Evolutionary conservation across 2,329 filamentous ascomycete species (phyloP).

Genomic region (Penicillium sp.): DNA sequence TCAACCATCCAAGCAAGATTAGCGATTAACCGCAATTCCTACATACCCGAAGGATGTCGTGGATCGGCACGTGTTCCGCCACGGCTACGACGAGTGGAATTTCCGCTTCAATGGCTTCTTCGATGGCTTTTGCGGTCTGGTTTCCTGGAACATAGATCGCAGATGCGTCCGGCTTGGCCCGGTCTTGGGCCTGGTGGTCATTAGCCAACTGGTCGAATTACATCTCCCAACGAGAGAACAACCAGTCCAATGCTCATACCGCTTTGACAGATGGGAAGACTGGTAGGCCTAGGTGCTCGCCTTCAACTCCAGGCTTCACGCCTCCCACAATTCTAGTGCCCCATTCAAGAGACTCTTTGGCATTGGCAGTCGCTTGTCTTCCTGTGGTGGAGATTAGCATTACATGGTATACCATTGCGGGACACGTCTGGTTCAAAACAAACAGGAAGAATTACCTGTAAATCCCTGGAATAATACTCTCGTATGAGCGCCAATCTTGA

Average conservation of each 20-base stretch:
- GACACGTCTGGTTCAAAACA: too few relatives aligned
- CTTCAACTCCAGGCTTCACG: slow-evolving; percentile 67
- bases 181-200: slow-evolving; percentile 58
- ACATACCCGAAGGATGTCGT: slow-evolving; percentile 68
- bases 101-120: slow-evolving; percentile 76
- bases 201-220: background rate
- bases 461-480: slow-evolving; percentile 69
- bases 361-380: slow-evolving; percentile 64
- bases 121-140: slow-evolving; percentile 68
- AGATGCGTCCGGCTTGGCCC: slow-evolving; percentile 71
- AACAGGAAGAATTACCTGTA: slow-evolving; percentile 48
- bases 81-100: slow-evolving; percentile 75
- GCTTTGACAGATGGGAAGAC: slow-evolving; percentile 66
- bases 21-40: slow-evolving; percentile 12
- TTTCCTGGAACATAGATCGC: slow-evolving; percentile 78
- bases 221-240: background rate
- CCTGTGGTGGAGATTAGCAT: slow-evolving; percentile 23
- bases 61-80: slow-evolving; percentile 74
- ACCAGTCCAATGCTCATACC: slow-evolving; percentile 29
- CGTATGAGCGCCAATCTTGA: slow-evolving; percentile 65
- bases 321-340: slow-evolving; percentile 79
- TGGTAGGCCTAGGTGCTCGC: slow-evolving; percentile 70
- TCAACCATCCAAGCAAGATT: too few relatives aligned
- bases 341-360: slow-evolving; percentile 71
- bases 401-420: background rate